Evolutionary conservation across 371 early-diverging fungal genomes (phyloP), one percentile per base, ranked within the genome.

Genomic region (Mortierella sp.): DNA sequence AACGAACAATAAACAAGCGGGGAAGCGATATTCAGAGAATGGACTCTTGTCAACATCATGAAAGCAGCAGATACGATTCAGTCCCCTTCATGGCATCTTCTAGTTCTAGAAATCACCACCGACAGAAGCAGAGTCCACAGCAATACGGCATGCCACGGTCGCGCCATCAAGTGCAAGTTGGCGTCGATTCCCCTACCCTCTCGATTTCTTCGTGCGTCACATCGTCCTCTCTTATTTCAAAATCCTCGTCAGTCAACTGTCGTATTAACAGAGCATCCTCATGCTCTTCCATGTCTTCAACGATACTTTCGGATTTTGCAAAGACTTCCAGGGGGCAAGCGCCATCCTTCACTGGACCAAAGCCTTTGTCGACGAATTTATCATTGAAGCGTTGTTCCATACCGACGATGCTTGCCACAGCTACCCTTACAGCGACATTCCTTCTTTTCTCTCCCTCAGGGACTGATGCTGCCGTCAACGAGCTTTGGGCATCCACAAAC

Each of bases 361-460:
- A n/a, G n/a, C n/a, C n/a, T n/a, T n/a, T n/a, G n/a, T n/a, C n/a
- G n/a, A n/a, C n/a, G n/a, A n/a, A 54, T 31, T 55, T 58, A 53
- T 64, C 64, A 1, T 39, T 67, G 17, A 61, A 32, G 11, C 58
- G 28, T 3, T 54, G 73, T 19, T 56, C 54, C 2, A 55, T 67
- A 30, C 39, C 59, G 3, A 51, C 50, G 4, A 31, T 62, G 2
- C 21, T 67, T 14, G 47, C 56, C 6, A 41, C 55, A 12, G 46
- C 59, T 2, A 27, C 67, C 6, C 41, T 66, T 21, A 61, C 60
- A 17, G 50, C 50, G 2, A 23, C 50, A 0, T 43, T 60, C 6
- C 7, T 49, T 19, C 48, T 58, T 12, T 47, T 32, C 5, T 53
- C 61, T 28, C 65, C 49, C 0, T 49, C 43, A 6, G 61, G 72